Evolutionary conservation across 257 asterid genomes (phyloP).

Genomic region (Osmanthus fragrans): DNA sequence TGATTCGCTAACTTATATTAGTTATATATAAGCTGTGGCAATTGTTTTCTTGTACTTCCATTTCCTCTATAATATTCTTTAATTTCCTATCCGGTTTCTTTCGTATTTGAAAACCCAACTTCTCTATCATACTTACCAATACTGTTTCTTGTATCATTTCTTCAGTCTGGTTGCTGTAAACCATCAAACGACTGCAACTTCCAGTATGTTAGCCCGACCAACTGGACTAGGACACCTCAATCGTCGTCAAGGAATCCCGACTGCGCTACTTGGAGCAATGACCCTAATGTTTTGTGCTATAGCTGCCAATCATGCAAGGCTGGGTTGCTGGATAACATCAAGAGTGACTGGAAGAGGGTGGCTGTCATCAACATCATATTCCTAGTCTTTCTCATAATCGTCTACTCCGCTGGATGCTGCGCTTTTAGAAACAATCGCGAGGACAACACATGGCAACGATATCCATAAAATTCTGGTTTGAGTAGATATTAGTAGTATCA

Average conservation of each 20-base stretch:
- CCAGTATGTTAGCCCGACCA: conserved; percentile 49
- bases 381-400: conserved; percentile 34
- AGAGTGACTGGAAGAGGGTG: conserved; percentile 77
- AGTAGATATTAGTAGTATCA: not conserved
- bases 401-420: conserved; percentile 73
- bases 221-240: conserved; percentile 50
- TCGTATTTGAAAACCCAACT: no score
- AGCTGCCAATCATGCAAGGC: conserved; percentile 83
- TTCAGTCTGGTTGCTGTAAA: conserved; percentile 97
- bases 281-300: conserved; percentile 50
- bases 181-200: conserved; percentile 63
- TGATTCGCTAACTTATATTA: no score
- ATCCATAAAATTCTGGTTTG: conserved; percentile 10
- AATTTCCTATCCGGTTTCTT: no score
- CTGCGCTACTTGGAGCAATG: conserved; percentile 50
- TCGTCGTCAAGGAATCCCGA: conserved; percentile 44
- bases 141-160: not conserved
- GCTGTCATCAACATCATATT: conserved; percentile 68
- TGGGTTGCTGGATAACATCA: conserved; percentile 78
- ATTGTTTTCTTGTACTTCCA: no score
- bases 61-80: no score
- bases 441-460: conserved; percentile 70
- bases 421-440: conserved; percentile 86
- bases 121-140: not conserved
- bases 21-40: no score